Percentiles rank a stretch among this genome's conserved stretches.
phyloP scores from a whole-genome alignment of 176 grass and related monocot species.

The Oryza australiensis region DNA sequence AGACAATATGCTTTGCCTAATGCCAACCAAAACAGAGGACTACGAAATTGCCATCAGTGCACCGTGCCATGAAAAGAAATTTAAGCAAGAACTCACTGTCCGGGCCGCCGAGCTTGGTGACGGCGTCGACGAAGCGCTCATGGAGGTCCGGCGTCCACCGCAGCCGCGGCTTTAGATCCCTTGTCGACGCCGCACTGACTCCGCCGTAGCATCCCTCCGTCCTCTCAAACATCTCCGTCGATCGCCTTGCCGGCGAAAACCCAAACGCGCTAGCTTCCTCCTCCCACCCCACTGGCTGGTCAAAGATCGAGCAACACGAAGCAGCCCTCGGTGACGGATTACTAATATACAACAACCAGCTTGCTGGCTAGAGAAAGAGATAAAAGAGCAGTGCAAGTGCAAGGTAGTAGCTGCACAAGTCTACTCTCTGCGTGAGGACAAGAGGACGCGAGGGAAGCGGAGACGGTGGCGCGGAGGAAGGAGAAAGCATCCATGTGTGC shows the following conservation, averaged over 20 bases:
- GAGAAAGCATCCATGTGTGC: conserved; percentile 37
- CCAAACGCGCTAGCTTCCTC: neutral
- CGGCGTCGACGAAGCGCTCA: conserved; percentile 80
- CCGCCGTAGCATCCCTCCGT: conserved; percentile 33
- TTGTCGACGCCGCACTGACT: neutral
- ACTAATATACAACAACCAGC: neutral
- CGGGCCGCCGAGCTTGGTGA: conserved; percentile 83
- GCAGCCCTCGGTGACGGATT: neutral
- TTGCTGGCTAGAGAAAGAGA: neutral
- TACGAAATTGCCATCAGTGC: neutral
- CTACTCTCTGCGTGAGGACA: conserved; percentile 39
- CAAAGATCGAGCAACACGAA: neutral
- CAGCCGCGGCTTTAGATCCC: conserved; percentile 70
- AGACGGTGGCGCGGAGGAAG: conserved; percentile 25
- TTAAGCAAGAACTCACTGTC: conserved; percentile 61
- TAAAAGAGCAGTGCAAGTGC: neutral
- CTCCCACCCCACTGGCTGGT: neutral
- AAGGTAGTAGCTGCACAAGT: neutral
- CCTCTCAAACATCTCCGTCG: conserved; percentile 22
- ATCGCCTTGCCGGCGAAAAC: neutral
- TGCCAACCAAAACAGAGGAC: neutral
- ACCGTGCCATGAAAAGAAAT: neutral
- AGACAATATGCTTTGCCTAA: neutral
- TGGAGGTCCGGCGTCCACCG: conserved; percentile 97
- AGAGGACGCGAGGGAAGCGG: conserved; percentile 16